Percentiles rank a stretch among this genome's conserved stretches.
phyloP scores from a whole-genome alignment of 345 rosid species.

The Pistacia atlantica region DNA sequence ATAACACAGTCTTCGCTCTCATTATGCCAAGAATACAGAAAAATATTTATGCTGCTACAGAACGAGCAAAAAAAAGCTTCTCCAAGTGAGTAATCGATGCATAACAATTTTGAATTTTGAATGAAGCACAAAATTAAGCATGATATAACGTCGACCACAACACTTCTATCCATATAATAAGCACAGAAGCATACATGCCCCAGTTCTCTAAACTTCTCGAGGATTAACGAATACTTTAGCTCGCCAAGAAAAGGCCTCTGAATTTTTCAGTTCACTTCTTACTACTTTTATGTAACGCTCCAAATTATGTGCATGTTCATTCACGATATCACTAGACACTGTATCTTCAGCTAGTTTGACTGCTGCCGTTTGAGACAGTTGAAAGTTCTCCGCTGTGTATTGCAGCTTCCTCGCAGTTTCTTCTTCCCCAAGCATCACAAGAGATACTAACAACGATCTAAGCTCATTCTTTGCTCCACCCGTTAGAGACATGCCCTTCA shows the following conservation, averaged over 20 bases:
- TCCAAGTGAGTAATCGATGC: too few relatives aligned
- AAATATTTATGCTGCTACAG: too few relatives aligned
- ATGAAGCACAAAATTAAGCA: not conserved
- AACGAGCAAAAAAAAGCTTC: too few relatives aligned
- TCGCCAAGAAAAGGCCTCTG: slow-evolving; percentile 75
- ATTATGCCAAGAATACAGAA: too few relatives aligned
- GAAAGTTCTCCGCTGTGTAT: slow-evolving; percentile 66
- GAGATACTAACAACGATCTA: slow-evolving; percentile 67
- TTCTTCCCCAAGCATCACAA: slow-evolving; percentile 69
- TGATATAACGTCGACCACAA: too few relatives aligned
- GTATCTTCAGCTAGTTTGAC: slow-evolving; percentile 82
- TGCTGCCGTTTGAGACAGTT: slow-evolving; percentile 76
- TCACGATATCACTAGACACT: slow-evolving; percentile 46
- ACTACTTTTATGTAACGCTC: slow-evolving; percentile 49
- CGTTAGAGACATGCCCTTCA: slow-evolving; percentile 78
- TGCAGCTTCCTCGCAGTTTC: slow-evolving; percentile 77
- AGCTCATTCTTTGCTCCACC: slow-evolving; percentile 79
- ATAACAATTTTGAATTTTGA: not conserved
- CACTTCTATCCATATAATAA: not conserved
- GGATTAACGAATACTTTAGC: slow-evolving; percentile 65
- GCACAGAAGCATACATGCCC: not conserved
- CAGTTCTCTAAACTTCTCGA: slow-evolving; percentile 21
- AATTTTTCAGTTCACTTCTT: slow-evolving; percentile 40
- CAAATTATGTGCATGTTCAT: slow-evolving; percentile 60
- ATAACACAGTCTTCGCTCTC: too few relatives aligned